Percentiles rank a stretch among this genome's conserved stretches.
These are phyloP conservation scores for Allium cepa DNA, from an alignment of 106 monocot genomes.

Conservation along the genomic window DNA sequence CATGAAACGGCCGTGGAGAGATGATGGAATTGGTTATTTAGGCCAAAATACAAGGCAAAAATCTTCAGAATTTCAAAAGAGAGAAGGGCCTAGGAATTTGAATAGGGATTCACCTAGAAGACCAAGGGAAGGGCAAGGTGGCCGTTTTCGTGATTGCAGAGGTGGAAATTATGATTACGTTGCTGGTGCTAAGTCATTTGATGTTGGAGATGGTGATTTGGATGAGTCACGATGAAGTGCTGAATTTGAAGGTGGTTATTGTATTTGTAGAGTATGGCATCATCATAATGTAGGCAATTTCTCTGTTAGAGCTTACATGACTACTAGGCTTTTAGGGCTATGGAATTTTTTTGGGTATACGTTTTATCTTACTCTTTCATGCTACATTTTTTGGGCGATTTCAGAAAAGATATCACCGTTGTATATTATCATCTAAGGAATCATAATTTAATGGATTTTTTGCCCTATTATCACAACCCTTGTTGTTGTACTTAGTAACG, in stretches of 20 bases:
- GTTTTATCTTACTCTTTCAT: too few species aligned
- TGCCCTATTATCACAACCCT: too few species aligned
- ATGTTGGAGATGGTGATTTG: background rate
- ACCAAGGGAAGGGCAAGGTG: background rate
- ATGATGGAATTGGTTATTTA: conserved; percentile 28
- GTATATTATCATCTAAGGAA: too few species aligned
- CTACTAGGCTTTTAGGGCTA: conserved; percentile 14
- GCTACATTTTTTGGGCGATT: too few species aligned
- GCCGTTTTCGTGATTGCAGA: conserved; percentile 4
- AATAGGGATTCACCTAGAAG: conserved; percentile 21
- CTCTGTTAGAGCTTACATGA: conserved; percentile 6
- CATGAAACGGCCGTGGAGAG: conserved; percentile 27
- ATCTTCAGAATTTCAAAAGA: conserved; percentile 23
- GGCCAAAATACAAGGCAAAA: conserved; percentile 16
- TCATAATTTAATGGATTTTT: too few species aligned
- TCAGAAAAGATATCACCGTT: too few species aligned
- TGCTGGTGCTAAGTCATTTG: conserved; percentile 9
- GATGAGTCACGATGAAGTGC: background rate
- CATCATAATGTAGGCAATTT: conserved; percentile 9
- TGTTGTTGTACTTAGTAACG: too few species aligned
- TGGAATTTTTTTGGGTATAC: conserved; percentile 14
- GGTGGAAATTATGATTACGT: conserved; percentile 4
- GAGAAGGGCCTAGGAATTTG: conserved; percentile 19
- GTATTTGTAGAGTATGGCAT: conserved; percentile 12
- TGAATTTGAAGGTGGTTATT: conserved; percentile 6